Conservation (phyloP, 495 filamentous ascomycete genomes). For the Podospora sp. region DNA sequence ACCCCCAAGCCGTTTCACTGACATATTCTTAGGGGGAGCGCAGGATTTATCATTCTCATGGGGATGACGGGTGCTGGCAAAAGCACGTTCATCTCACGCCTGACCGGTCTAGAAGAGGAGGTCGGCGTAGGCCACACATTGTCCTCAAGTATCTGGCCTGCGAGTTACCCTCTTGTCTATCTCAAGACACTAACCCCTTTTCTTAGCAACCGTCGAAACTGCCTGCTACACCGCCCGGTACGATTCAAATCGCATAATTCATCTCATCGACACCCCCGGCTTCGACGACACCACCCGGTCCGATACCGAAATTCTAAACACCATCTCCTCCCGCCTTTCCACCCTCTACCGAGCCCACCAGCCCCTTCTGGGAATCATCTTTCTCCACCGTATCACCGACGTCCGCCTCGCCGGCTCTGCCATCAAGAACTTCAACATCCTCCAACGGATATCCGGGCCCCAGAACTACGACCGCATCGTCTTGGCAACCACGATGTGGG, state of each 20-base stretch:
- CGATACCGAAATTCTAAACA: constrained; percentile 45
- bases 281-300: constrained; percentile 52
- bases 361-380: constrained; percentile 22
- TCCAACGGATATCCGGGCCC: constrained; percentile 47
- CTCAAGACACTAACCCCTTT: not conserved
- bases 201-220: constrained; percentile 12
- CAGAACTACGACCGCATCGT: constrained; percentile 43
- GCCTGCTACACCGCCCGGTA: not conserved
- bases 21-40: not conserved
- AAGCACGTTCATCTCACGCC: constrained; percentile 5
- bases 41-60: constrained; percentile 13
- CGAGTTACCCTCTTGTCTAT: not conserved
- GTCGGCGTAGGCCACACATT: not conserved
- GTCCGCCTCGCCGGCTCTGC: constrained; percentile 42
- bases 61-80: constrained; percentile 16
- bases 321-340: constrained; percentile 32
- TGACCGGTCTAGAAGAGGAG: constrained; percentile 42
- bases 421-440: constrained; percentile 46
- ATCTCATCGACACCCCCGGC: constrained; percentile 54
- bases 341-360: not conserved
- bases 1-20: not conserved
- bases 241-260: constrained; percentile 1
- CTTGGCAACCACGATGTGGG: constrained; percentile 51
- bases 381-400: constrained; percentile 25
- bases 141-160: not conserved